These are phyloP conservation scores for Didymella keratinophila DNA, from an alignment of 2,329 filamentous ascomycete species.

Conservation along the genomic window DNA sequence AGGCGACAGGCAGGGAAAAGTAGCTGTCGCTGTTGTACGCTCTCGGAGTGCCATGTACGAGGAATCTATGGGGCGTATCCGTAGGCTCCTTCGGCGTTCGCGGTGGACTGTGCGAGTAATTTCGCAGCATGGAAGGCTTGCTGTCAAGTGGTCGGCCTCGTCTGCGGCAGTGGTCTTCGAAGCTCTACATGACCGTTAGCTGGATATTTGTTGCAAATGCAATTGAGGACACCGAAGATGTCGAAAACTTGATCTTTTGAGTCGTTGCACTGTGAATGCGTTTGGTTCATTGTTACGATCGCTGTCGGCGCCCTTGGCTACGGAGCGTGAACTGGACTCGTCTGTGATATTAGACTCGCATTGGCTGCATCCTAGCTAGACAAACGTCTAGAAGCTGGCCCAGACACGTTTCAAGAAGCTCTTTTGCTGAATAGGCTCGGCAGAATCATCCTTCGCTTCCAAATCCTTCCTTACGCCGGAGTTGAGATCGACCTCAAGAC, in stretches of 20 bases:
- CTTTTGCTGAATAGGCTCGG: slow-evolving; percentile 21
- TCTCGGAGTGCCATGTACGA: slow-evolving; percentile 1
- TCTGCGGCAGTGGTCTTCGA: neutral
- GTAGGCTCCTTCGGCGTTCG: neutral
- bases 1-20: neutral
- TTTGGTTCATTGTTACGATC: neutral
- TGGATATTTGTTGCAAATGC: neutral
- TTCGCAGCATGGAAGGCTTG: slow-evolving; percentile 1
- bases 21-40: neutral
- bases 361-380: neutral
- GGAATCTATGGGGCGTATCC: neutral
- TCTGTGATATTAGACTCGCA: neutral
- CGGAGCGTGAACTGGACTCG: neutral
- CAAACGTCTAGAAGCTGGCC: slow-evolving; percentile 20
- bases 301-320: neutral
- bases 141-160: neutral
- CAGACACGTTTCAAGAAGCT: slow-evolving; percentile 26
- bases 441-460: slow-evolving; percentile 35
- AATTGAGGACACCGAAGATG: no score
- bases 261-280: neutral
- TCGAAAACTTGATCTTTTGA: neutral
- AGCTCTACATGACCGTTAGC: neutral
- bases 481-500: slow-evolving; percentile 52
- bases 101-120: neutral
- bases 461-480: slow-evolving; percentile 49